Conservation (phyloP, 164 flowering plant species). For the Vitis vinifera region DNA sequence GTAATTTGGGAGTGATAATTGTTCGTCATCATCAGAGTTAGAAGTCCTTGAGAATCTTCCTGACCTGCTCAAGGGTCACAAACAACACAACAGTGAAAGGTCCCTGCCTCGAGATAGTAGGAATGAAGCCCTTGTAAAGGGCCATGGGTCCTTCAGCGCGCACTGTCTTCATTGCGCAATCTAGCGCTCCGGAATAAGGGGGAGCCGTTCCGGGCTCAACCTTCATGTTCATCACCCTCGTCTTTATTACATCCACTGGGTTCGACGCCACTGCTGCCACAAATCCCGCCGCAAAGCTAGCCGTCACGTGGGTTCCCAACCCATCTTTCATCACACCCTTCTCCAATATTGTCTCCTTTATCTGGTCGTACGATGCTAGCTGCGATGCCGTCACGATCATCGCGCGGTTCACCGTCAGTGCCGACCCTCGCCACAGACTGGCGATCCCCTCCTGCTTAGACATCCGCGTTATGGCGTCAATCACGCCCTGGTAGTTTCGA, state of each 20-base stretch:
- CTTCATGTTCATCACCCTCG: slow-evolving; percentile 90
- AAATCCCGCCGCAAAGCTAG: slow-evolving; percentile 87
- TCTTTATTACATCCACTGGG: slow-evolving; percentile 88
- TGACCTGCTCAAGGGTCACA: slow-evolving; percentile 81
- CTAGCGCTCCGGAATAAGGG: slow-evolving; percentile 74
- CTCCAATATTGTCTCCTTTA: slow-evolving; percentile 68
- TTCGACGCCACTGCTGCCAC: slow-evolving; percentile 85
- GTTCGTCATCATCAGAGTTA: slow-evolving; percentile 26
- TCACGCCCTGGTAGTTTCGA: slow-evolving; percentile 69
- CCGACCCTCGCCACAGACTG: slow-evolving; percentile 87
- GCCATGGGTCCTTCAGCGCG: slow-evolving; percentile 74
- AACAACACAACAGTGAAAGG: slow-evolving; percentile 84
- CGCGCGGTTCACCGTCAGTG: slow-evolving; percentile 87
- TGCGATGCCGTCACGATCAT: slow-evolving; percentile 94
- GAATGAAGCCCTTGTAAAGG: slow-evolving; percentile 82
- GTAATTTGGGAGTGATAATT: neutral
- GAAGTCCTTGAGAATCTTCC: slow-evolving; percentile 74
- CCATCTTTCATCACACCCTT: slow-evolving; percentile 63
- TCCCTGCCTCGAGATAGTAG: slow-evolving; percentile 81
- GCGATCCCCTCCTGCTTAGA: slow-evolving; percentile 58
- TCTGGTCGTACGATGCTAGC: slow-evolving; percentile 82
- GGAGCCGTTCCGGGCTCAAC: slow-evolving; percentile 57
- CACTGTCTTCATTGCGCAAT: slow-evolving; percentile 80
- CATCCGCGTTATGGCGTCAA: slow-evolving; percentile 73
- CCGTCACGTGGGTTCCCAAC: slow-evolving; percentile 75